Evolutionary conservation across 2,329 filamentous ascomycete genomes (phyloP).

Genomic region (Neophaeococcomyces aloes): DNA sequence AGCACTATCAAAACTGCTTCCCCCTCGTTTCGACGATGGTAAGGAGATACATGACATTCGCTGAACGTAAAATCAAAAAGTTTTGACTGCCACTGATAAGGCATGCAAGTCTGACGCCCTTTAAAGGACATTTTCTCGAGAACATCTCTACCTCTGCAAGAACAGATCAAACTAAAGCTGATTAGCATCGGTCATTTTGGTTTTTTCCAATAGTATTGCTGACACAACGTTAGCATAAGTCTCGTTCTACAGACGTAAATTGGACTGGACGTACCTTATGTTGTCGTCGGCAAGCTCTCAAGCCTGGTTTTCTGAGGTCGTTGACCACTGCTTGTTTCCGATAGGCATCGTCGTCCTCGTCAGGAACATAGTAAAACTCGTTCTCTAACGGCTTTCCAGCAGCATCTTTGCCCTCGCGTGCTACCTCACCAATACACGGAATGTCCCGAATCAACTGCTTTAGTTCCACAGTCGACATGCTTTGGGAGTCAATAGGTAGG

Average conservation of each 20-base stretch:
- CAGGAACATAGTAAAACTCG: conserved; percentile 93
- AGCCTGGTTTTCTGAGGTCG: conserved; percentile 74
- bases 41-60: not conserved
- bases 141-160: no score
- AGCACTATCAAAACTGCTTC: no score
- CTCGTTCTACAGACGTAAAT: conserved; percentile 7
- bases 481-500: conserved; percentile 49
- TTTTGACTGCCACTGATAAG: not conserved
- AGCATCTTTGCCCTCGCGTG: conserved; percentile 85
- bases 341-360: conserved; percentile 68
- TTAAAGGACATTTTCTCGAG: no score
- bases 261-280: conserved; percentile 66
- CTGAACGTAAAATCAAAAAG: not conserved
- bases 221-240: conserved; percentile 9
- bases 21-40: no score
- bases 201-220: conserved; percentile 66
- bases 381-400: conserved; percentile 87
- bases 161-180: conserved; percentile 16
- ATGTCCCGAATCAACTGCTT: conserved; percentile 62
- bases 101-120: not conserved
- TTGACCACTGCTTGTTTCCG: conserved; percentile 74
- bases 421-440: conserved; percentile 75
- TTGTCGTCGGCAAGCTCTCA: conserved; percentile 83
- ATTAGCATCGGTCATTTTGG: conserved; percentile 36
- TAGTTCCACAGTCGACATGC: conserved; percentile 53